Conservation (phyloP, 2,329 filamentous ascomycete genomes). For the Monilinia fructicola region DNA sequence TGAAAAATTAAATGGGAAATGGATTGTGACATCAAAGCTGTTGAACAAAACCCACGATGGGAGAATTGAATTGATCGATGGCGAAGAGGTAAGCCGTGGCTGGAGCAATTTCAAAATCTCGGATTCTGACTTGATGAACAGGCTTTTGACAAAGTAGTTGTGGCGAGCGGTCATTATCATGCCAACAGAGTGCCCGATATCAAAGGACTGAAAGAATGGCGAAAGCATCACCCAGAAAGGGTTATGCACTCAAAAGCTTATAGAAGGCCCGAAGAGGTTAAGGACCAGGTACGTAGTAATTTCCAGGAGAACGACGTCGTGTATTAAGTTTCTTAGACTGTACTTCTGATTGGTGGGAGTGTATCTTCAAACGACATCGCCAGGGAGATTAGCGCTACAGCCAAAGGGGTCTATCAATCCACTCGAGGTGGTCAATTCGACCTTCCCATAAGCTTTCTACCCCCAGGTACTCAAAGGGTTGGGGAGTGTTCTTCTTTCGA, state of each 20-base stretch:
- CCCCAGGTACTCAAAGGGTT: constrained; percentile 28
- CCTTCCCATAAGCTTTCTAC: constrained; percentile 30
- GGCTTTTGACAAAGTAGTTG: constrained; percentile 63
- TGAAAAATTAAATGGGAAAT: constrained; percentile 29
- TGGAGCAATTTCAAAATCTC: neutral
- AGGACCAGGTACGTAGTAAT: constrained; percentile 44
- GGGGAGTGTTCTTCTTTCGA: constrained; percentile 32
- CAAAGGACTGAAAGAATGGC: constrained; percentile 58
- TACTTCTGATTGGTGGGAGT: constrained; percentile 56
- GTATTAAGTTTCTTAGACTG: constrained; percentile 41
- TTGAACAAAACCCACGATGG: constrained; percentile 23
- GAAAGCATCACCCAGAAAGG: constrained; percentile 50
- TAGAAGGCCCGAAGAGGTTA: constrained; percentile 58
- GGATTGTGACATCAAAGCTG: constrained; percentile 29
- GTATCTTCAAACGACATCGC: constrained; percentile 49
- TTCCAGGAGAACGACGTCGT: neutral
- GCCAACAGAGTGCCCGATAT: constrained; percentile 62
- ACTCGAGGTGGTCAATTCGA: constrained; percentile 33
- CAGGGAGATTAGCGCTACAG: constrained; percentile 32
- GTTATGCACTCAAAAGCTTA: constrained; percentile 73
- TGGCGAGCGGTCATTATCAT: constrained; percentile 67
- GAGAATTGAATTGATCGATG: constrained; percentile 7
- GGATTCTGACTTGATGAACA: constrained; percentile 10
- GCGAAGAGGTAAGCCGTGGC: neutral
- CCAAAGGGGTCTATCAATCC: constrained; percentile 36